Percentiles rank a stretch among this genome's conserved stretches.
These are phyloP conservation scores for Penicillium salamii DNA, from an alignment of 495 filamentous ascomycete species.

Conservation along the genomic window DNA sequence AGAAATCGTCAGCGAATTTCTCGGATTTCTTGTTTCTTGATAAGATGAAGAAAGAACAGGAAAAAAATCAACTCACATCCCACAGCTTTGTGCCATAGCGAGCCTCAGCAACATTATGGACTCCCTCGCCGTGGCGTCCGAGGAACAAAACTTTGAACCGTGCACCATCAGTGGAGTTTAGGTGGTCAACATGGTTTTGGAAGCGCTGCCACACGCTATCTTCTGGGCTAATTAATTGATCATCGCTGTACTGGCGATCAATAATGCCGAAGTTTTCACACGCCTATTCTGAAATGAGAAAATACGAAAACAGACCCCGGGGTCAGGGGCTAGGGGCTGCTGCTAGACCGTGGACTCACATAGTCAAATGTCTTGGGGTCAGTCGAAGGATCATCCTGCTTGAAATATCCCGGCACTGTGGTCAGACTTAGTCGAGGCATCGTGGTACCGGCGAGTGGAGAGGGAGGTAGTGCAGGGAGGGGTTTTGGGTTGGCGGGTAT, in stretches of 20 bases:
- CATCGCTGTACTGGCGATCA: slow-evolving; percentile 47
- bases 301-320: not conserved
- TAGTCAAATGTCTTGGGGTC: slow-evolving; percentile 67
- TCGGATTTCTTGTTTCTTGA: no score
- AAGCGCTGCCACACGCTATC: slow-evolving; percentile 68
- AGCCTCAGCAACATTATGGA: slow-evolving; percentile 64
- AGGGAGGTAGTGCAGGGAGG: not conserved
- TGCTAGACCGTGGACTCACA: slow-evolving; percentile 39
- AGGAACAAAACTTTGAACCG: slow-evolving; percentile 68
- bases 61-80: slow-evolving; percentile 46
- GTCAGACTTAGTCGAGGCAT: slow-evolving; percentile 21
- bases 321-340: not conserved
- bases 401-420: slow-evolving; percentile 66
- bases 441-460: not conserved
- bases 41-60: no score
- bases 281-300: slow-evolving; percentile 20
- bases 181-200: slow-evolving; percentile 43
- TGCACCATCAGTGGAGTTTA: slow-evolving; percentile 48
- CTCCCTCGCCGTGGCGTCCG: slow-evolving; percentile 71
- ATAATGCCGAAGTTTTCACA: slow-evolving; percentile 66
- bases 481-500: not conserved
- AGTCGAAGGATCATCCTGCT: slow-evolving; percentile 66
- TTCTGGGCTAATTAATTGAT: slow-evolving; percentile 20
- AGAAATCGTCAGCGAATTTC: not conserved
- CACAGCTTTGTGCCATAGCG: slow-evolving; percentile 65